Evolutionary conservation across 352 stramenopile genomes (phyloP).

Genomic region (Halophytophthora polymorphica): DNA sequence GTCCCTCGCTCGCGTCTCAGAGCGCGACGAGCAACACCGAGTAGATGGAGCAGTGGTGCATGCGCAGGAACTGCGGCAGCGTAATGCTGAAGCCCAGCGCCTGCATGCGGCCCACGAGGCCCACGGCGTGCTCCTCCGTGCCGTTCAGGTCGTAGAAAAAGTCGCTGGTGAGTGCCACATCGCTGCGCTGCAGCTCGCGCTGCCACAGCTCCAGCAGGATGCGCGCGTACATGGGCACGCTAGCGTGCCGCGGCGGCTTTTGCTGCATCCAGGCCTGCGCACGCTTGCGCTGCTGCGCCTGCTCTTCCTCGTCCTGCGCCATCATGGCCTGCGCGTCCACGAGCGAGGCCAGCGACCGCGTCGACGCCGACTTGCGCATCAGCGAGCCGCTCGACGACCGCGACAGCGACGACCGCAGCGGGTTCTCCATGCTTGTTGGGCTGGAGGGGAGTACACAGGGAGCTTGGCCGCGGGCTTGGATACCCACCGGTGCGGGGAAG

Average conservation of each 20-base stretch:
- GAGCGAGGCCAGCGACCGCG: constrained; percentile 42
- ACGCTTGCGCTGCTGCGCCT: constrained; percentile 34
- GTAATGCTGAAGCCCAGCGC: constrained; percentile 59
- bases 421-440: constrained; percentile 40
- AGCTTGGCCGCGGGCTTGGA: not conserved
- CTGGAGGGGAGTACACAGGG: not conserved
- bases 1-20: constrained; percentile 11
- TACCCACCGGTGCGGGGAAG: too few species aligned
- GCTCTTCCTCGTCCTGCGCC: constrained; percentile 43
- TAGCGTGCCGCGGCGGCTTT: constrained; percentile 65
- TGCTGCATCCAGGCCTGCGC: constrained; percentile 21
- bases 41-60: constrained; percentile 75
- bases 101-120: constrained; percentile 65
- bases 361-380: constrained; percentile 57
- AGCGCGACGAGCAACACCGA: constrained; percentile 57
- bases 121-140: constrained; percentile 51
- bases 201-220: constrained; percentile 69
- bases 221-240: constrained; percentile 64
- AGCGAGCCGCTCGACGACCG: constrained; percentile 17
- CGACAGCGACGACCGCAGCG: constrained; percentile 23
- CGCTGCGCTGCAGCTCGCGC: constrained; percentile 48
- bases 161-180: constrained; percentile 59
- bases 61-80: constrained; percentile 52
- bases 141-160: constrained; percentile 65
- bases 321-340: constrained; percentile 38